Percentiles rank a stretch among this genome's conserved stretches.
Evolutionary conservation across 768 basidiomycete species (phyloP).

Genomic region (Suillus alpinus): DNA sequence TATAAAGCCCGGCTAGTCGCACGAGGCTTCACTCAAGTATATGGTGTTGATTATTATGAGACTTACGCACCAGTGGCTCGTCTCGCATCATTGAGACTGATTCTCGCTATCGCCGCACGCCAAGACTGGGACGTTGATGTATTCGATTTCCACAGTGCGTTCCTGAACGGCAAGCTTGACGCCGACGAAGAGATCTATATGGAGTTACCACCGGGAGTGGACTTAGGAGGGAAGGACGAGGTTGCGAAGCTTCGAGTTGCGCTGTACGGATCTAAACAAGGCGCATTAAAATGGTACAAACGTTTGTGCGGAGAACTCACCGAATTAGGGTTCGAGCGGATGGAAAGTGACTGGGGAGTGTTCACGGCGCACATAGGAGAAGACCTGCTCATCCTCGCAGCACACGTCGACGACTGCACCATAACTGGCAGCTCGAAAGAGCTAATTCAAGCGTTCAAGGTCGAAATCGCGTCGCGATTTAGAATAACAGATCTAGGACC

Average conservation of each 20-base stretch:
- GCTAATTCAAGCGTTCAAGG: conserved; percentile 8
- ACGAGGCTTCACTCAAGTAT: conserved; percentile 6
- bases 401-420: conserved; percentile 9
- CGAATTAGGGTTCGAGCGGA: background rate
- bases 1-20: conserved; percentile 7
- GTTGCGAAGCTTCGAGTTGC: conserved; percentile 11
- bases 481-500: background rate
- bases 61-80: conserved; percentile 6
- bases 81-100: conserved; percentile 6
- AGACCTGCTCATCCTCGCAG: background rate
- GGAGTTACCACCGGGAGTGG: conserved; percentile 32
- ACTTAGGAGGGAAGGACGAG: conserved; percentile 3
- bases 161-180: conserved; percentile 37
- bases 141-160: conserved; percentile 42
- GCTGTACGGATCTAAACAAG: conserved; percentile 12
- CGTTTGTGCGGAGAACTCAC: background rate
- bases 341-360: conserved; percentile 4
- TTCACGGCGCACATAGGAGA: background rate
- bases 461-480: background rate
- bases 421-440: background rate
- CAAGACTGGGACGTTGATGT: conserved; percentile 34
- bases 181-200: conserved; percentile 41
- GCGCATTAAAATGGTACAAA: conserved; percentile 9
- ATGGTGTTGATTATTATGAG: conserved; percentile 7
- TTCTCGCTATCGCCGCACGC: conserved; percentile 3